Conservation (phyloP, 1,284 basidiomycete species). For the Mycosarcoma maydis region DNA sequence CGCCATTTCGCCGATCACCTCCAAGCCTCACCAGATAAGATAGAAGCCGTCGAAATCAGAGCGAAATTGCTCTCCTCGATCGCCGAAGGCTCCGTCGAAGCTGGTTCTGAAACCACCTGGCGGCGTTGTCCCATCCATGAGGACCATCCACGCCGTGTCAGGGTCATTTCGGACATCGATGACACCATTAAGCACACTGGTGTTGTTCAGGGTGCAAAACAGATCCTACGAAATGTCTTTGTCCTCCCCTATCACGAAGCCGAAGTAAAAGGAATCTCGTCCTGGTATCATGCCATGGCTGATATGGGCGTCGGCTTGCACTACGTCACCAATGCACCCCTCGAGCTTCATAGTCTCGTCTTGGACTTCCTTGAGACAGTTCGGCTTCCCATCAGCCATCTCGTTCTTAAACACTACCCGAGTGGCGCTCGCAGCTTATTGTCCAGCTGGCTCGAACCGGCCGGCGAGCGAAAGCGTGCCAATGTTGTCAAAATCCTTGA, state of each 20-base stretch:
- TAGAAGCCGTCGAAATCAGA: slow-evolving; percentile 37
- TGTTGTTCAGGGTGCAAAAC: slow-evolving; percentile 64
- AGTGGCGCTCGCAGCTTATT: slow-evolving; percentile 46
- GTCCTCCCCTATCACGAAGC: slow-evolving; percentile 75
- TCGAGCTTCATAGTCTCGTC: slow-evolving; percentile 82
- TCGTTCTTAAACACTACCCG: slow-evolving; percentile 54
- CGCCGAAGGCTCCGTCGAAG: neutral
- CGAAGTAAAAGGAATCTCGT: slow-evolving; percentile 83
- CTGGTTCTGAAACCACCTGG: slow-evolving; percentile 25
- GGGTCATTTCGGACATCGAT: slow-evolving; percentile 91
- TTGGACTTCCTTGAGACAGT: slow-evolving; percentile 80
- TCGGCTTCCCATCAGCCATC: slow-evolving; percentile 74
- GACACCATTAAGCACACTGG: slow-evolving; percentile 81
- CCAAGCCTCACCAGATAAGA: slow-evolving; percentile 15
- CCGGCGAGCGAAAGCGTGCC: slow-evolving; percentile 52
- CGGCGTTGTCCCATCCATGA: slow-evolving; percentile 34
- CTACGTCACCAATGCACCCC: slow-evolving; percentile 84
- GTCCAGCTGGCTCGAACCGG: slow-evolving; percentile 55
- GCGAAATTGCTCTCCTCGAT: slow-evolving; percentile 18
- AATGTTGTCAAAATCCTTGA: slow-evolving; percentile 50
- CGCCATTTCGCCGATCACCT: slow-evolving; percentile 22
- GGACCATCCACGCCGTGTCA: slow-evolving; percentile 32
- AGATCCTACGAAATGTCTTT: slow-evolving; percentile 70
- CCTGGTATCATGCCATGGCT: slow-evolving; percentile 64
- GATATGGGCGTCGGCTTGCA: slow-evolving; percentile 43